Conservation (phyloP, 1,284 basidiomycete species). For the Exsudoporus floridanus region DNA sequence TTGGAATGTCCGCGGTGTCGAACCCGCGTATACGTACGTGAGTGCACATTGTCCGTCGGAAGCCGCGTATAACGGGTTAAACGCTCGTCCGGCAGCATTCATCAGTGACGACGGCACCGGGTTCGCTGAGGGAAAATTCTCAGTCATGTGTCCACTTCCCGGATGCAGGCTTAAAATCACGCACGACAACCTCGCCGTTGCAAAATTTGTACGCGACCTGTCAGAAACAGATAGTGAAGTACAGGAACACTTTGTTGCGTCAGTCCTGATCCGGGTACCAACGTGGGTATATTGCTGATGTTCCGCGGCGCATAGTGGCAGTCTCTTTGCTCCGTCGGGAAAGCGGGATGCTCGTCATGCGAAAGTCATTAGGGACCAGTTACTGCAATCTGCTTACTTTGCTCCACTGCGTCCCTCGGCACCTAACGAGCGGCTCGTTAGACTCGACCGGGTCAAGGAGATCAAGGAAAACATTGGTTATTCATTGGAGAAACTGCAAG, state of each 20-base stretch:
- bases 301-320: constrained; percentile 27
- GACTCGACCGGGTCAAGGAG: constrained; percentile 26
- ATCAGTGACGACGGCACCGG: constrained; percentile 33
- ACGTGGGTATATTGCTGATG: neutral
- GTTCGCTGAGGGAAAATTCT: constrained; percentile 36
- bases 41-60: constrained; percentile 17
- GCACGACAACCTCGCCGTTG: constrained; percentile 33
- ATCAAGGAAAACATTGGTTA: constrained; percentile 32
- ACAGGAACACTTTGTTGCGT: constrained; percentile 22
- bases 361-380: constrained; percentile 23
- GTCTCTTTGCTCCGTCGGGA: constrained; percentile 27
- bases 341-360: constrained; percentile 28
- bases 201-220: constrained; percentile 38
- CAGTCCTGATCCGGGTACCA: constrained; percentile 6
- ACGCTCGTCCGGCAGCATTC: constrained; percentile 27
- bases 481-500: constrained; percentile 22
- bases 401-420: constrained; percentile 3
- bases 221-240: constrained; percentile 17
- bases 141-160: constrained; percentile 26
- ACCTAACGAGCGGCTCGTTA: constrained; percentile 19
- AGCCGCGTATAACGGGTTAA: neutral
- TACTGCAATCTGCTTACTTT: constrained; percentile 27
- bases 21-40: constrained; percentile 30
- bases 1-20: constrained; percentile 39
- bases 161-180: constrained; percentile 36